phyloP scores from a whole-genome alignment of 225 moss, liverwort and hornwort species.

The Lunularia cruciata region DNA sequence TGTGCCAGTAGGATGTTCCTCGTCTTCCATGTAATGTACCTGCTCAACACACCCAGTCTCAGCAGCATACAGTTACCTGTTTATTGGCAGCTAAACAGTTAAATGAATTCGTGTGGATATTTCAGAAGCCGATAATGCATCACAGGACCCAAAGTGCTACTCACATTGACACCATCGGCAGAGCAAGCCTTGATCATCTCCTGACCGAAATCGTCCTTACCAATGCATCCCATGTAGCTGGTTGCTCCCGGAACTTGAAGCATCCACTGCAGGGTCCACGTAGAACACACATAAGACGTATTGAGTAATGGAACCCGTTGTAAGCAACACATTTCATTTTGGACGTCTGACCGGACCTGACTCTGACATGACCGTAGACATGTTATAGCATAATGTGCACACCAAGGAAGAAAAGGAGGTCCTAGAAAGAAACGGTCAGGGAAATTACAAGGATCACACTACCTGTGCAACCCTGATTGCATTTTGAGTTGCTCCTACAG shows the following conservation, averaged over 20 bases:
- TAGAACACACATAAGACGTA: too few relatives aligned
- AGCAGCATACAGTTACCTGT: too few relatives aligned
- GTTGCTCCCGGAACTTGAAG: slow-evolving; percentile 79
- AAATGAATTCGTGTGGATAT: background rate
- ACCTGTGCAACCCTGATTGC: slow-evolving; percentile 82
- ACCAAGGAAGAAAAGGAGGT: too few relatives aligned
- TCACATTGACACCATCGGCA: slow-evolving; percentile 79
- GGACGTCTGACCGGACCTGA: too few relatives aligned
- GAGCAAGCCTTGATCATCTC: slow-evolving; percentile 76
- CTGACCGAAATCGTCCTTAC: slow-evolving; percentile 80
- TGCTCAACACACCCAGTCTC: too few relatives aligned
- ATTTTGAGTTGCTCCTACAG: slow-evolving; percentile 88
- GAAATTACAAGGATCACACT: background rate
- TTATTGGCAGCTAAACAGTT: background rate
- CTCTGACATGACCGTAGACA: background rate
- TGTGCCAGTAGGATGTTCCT: slow-evolving; percentile 71
- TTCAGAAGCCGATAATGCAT: background rate
- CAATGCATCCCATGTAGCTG: slow-evolving; percentile 90
- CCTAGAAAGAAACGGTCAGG: too few relatives aligned
- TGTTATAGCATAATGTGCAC: background rate
- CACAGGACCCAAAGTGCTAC: slow-evolving; percentile 10
- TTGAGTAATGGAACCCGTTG: too few relatives aligned
- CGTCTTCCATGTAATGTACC: slow-evolving; percentile 77
- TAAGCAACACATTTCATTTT: too few relatives aligned
- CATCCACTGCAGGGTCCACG: slow-evolving; percentile 69